Conservation (phyloP, 2,329 filamentous ascomycete genomes). For the Cyclaneusma minus region DNA sequence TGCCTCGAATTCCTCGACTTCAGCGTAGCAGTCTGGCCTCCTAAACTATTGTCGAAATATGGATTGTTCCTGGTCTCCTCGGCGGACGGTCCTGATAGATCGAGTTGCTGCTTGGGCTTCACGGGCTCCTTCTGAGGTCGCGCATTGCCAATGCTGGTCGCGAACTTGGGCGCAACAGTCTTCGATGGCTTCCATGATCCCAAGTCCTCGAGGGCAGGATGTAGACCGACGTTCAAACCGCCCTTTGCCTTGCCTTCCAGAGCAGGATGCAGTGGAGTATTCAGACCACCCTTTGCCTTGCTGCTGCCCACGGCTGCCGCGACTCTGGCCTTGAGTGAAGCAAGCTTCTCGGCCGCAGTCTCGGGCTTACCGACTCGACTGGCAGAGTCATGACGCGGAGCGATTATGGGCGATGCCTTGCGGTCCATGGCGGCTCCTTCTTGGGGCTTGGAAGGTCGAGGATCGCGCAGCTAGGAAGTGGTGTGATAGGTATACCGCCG, state of each 20-base stretch:
- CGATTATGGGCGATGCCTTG: conserved; percentile 33
- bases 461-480: no score
- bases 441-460: no score
- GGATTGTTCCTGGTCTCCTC: conserved; percentile 56
- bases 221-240: conserved; percentile 26
- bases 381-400: conserved; percentile 36
- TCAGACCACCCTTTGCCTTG: conserved; percentile 28
- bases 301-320: conserved; percentile 51
- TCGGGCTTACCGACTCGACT: conserved; percentile 39
- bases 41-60: conserved; percentile 61
- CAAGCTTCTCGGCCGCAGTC: conserved; percentile 49
- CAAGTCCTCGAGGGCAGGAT: conserved; percentile 50
- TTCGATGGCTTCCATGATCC: conserved; percentile 29
- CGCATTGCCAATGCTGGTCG: conserved; percentile 23
- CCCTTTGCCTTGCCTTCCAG: conserved; percentile 24
- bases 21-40: conserved; percentile 37
- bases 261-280: conserved; percentile 22
- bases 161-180: conserved; percentile 20
- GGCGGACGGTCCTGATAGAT: conserved; percentile 38
- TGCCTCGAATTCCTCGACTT: conserved; percentile 58
- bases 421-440: conserved; percentile 41
- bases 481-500: no score
- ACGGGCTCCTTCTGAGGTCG: conserved; percentile 23
- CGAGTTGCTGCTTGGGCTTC: conserved; percentile 32
- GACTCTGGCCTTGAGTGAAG: conserved; percentile 65